Base-by-base conservation (phyloP, 805 yeast species). In the Yarrowia yakushimensis region DNA sequence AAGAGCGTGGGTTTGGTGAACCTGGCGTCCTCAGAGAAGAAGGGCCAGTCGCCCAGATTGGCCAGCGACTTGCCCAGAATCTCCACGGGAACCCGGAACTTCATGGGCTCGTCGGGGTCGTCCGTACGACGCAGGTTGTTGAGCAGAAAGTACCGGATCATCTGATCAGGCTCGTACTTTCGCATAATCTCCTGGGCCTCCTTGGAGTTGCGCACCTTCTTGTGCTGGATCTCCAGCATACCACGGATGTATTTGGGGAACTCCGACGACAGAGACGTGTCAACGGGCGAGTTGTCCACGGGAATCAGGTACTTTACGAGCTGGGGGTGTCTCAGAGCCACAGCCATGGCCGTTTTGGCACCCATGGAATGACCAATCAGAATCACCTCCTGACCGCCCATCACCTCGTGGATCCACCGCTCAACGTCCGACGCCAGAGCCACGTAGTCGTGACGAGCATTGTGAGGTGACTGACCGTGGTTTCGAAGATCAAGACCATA, bases 391-490 rank as follows among this genome's bases (percentile, higher is more conserved):
- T 71, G 67, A 46, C 79, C 67, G 2, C 72, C 67, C 39, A 65
- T 54, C 9, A 79, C 77, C 3, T 81, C 82, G 0, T 70, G 68
- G 11, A 92, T 80, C 70, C 91, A 93, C 18, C 74, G 68, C 67
- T 85, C 90, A n/a, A 93, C 90, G 72, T 93, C 99, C 0, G 88
- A 85, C 0, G 97, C 87, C 76, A 93, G 77, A 1, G 92, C 77
- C 0, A 88, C 86, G 72, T 92, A 92, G 70, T 88, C 92, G 69
- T 88, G 89, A 30, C 87, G 76, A 0, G 73, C 70, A n/a, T 69
- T 71, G 68, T 88, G 96, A 0, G 97, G 97, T 1, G 97, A 88
- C n/a, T 81, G 84, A 1, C 99, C 99, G 71, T 92, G 97, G 73
- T 94, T 92, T 65, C 99, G 78, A 64, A 92, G 77, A 71, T 93